phyloP scores from a whole-genome alignment of 2,329 filamentous ascomycete genomes.

The Dactylellina cionopaga region DNA sequence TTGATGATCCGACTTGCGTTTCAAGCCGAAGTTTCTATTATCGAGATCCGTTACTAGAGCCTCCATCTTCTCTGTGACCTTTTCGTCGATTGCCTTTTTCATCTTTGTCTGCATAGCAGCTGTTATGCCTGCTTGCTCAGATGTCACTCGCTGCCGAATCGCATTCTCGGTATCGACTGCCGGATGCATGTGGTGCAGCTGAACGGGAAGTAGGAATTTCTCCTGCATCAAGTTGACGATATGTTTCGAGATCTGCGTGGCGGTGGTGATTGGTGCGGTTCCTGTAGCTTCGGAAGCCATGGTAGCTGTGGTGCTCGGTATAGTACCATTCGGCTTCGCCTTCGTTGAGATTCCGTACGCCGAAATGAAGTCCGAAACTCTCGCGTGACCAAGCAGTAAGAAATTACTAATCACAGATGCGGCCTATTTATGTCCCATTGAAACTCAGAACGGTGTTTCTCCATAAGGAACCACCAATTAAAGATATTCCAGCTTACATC shows the following conservation, averaged over 20 bases:
- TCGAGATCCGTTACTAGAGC: slow-evolving; percentile 64
- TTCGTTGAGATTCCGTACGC: slow-evolving; percentile 56
- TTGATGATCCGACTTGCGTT: slow-evolving; percentile 56
- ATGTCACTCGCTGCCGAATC: slow-evolving; percentile 64
- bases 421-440: slow-evolving; percentile 25
- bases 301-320: slow-evolving; percentile 54
- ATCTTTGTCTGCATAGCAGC: slow-evolving; percentile 72
- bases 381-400: slow-evolving; percentile 57
- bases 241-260: slow-evolving; percentile 63
- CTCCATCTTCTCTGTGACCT: slow-evolving; percentile 67
- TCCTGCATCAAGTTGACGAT: slow-evolving; percentile 68
- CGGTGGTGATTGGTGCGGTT: slow-evolving; percentile 55
- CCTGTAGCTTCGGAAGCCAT: slow-evolving; percentile 50
- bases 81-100: slow-evolving; percentile 70
- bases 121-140: slow-evolving; percentile 65
- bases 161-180: slow-evolving; percentile 70
- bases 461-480: slow-evolving; percentile 5
- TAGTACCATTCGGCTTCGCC: slow-evolving; percentile 32
- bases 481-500: slow-evolving; percentile 67
- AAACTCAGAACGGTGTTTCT: not conserved
- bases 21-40: slow-evolving; percentile 62
- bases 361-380: slow-evolving; percentile 62
- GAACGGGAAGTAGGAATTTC: slow-evolving; percentile 74
- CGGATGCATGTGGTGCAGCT: slow-evolving; percentile 69
- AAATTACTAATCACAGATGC: slow-evolving; percentile 56